These are phyloP conservation scores for Garcia nutans DNA, from an alignment of 345 rosid genomes.

Conservation along the genomic window DNA sequence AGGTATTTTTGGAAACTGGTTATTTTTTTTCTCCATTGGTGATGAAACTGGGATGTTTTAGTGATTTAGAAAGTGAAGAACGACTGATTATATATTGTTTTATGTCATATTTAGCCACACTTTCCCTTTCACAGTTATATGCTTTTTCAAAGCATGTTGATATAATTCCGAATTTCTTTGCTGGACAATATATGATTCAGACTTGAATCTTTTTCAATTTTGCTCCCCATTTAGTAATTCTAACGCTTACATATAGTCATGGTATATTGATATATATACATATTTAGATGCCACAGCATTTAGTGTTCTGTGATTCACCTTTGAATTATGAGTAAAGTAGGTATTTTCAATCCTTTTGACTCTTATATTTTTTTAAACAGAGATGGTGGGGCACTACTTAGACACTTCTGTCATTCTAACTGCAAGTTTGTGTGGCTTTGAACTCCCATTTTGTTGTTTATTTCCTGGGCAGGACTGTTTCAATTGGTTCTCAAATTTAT, in stretches of 20 bases:
- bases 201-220: not conserved
- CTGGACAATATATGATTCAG: not conserved
- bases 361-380: no score
- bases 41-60: not conserved
- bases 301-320: no score
- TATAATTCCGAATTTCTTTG: not conserved
- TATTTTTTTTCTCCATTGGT: not conserved
- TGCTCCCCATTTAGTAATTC: not conserved
- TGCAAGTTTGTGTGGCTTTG: not conserved
- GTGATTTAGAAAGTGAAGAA: not conserved
- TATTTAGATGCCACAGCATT: not conserved
- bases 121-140: not conserved
- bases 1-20: slow-evolving; percentile 42
- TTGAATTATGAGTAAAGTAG: no score
- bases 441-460: slow-evolving; percentile 12
- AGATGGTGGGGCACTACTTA: not conserved
- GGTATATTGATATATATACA: not conserved
- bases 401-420: not conserved
- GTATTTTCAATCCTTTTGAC: no score
- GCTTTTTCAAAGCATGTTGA: not conserved
- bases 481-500: slow-evolving; percentile 69
- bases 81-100: not conserved
- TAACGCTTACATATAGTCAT: not conserved
- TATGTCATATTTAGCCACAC: not conserved
- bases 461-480: slow-evolving; percentile 59